phyloP scores from a whole-genome alignment of 441 rosid species.

The Sinapis alba region DNA sequence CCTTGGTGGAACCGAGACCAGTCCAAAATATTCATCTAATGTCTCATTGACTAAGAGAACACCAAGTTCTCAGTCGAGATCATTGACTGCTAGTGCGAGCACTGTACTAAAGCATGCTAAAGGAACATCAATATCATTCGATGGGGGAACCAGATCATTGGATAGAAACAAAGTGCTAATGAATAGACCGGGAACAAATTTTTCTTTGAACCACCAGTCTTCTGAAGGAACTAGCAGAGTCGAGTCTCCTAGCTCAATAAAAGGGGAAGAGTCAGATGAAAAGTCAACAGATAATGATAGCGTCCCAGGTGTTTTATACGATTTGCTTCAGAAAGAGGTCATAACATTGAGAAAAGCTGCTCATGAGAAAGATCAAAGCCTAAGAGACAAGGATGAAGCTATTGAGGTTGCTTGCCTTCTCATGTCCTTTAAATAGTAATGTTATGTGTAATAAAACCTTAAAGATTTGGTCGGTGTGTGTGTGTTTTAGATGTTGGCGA shows the following conservation, averaged over 20 bases:
- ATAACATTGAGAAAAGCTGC: conserved; percentile 79
- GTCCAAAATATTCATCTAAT: conserved; percentile 67
- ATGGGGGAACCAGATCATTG: conserved; percentile 86
- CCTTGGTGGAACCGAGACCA: conserved; percentile 82
- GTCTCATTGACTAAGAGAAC: conserved; percentile 72
- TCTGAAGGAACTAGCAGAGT: conserved; percentile 56
- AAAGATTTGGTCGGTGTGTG: neutral
- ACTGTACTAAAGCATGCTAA: conserved; percentile 87
- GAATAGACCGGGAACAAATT: conserved; percentile 46
- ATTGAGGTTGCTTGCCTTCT: conserved; percentile 65
- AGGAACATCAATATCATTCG: conserved; percentile 94
- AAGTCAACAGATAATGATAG: conserved; percentile 59
- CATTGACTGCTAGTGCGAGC: conserved; percentile 58
- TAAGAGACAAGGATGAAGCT: conserved; percentile 96
- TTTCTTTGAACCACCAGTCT: conserved; percentile 70
- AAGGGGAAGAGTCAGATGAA: conserved; percentile 50
- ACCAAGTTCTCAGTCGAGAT: conserved; percentile 63
- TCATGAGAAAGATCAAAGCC: conserved; percentile 92
- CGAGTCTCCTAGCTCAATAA: conserved; percentile 50
- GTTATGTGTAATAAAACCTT: conserved; percentile 8
- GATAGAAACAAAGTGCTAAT: conserved; percentile 69
- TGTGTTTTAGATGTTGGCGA: conserved; percentile 61
- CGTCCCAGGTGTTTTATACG: conserved; percentile 79
- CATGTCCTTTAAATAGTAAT: conserved; percentile 2
- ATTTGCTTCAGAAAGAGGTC: conserved; percentile 92